Evolutionary conservation across 495 filamentous ascomycete species (phyloP), one percentile per base, ranked within the genome.

Genomic region (Podospora conica): DNA sequence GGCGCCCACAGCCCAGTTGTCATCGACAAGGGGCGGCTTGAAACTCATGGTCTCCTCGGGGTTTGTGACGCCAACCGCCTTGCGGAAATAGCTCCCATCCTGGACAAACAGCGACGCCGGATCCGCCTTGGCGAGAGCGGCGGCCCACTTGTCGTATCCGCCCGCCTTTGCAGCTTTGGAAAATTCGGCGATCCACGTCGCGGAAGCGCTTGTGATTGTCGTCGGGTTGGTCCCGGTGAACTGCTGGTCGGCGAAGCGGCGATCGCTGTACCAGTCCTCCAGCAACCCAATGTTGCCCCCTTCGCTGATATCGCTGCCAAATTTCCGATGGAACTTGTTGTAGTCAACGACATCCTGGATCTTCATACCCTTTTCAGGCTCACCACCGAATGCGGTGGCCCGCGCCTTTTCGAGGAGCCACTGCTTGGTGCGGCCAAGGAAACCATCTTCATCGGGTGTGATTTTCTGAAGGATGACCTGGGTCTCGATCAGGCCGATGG

Each of bases 221-320:
- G 75, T 77, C 18, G 82, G 82, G 66, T 84, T 83, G 25, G 76
- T 76, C 8, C 82, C 82, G 24, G 80, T 83, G 66, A 84, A 79
- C 22, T 73, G 70, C 66, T 83, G 81, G 61, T 83, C 80, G n/a
- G 80, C 81, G 58, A 83, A 83, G 6, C 75, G 71, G n/a, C 74
- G 74, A 69, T 84, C 82, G 58, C 74, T 75, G 67, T 70, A 84
- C 82, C 82, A 84, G 70, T 84, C 81, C 20, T 73, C 61, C 24
- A 77, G 66, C 31, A 80, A 63, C 1, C 81, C 81, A 54, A 83
- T 76, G 66, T 82, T 83, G 9, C 73, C 70, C 54, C 77, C 77
- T 7, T 62, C 55, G 28, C 67, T 64, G 55, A 81, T 78, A 55
- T 80, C 79, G 11, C 74, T 80, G 4, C 74, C 78, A 9, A 71